Percentiles rank a stretch among this genome's conserved stretches.
These are phyloP conservation scores for Zizania latifolia DNA, from an alignment of 176 grass and related monocot genomes.

Conservation along the genomic window DNA sequence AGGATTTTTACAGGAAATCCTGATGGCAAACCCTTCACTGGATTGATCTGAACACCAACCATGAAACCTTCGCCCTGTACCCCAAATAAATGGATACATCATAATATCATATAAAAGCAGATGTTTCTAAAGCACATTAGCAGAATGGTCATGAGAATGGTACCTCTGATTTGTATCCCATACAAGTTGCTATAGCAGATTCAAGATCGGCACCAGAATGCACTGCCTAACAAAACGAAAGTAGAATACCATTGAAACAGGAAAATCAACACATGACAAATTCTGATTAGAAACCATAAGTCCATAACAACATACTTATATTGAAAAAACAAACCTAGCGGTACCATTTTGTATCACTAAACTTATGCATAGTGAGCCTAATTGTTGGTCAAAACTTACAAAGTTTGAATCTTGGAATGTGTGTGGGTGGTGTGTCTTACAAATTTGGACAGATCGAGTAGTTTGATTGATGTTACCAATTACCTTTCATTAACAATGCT, in stretches of 20 bases:
- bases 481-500: not conserved
- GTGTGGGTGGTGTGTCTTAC: not conserved
- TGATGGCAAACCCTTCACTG: constrained; percentile 86
- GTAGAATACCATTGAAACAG: constrained; percentile 20
- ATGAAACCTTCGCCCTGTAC: constrained; percentile 96
- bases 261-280: constrained; percentile 7
- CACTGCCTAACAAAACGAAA: constrained; percentile 63
- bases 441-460: not conserved
- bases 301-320: not conserved
- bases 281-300: not conserved
- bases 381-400: not conserved
- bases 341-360: not conserved
- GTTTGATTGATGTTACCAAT: not conserved
- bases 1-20: constrained; percentile 82
- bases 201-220: constrained; percentile 99
- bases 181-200: constrained; percentile 92
- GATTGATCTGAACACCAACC: constrained; percentile 96
- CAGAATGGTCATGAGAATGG: constrained; percentile 16
- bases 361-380: not conserved
- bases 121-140: constrained; percentile 15
- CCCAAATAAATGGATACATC: not conserved
- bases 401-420: not conserved
- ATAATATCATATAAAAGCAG: not conserved
- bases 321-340: too few species aligned
- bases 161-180: constrained; percentile 95